These are phyloP conservation scores for Termitomyces sp. DNA, from an alignment of 768 basidiomycete species.

Conservation along the genomic window DNA sequence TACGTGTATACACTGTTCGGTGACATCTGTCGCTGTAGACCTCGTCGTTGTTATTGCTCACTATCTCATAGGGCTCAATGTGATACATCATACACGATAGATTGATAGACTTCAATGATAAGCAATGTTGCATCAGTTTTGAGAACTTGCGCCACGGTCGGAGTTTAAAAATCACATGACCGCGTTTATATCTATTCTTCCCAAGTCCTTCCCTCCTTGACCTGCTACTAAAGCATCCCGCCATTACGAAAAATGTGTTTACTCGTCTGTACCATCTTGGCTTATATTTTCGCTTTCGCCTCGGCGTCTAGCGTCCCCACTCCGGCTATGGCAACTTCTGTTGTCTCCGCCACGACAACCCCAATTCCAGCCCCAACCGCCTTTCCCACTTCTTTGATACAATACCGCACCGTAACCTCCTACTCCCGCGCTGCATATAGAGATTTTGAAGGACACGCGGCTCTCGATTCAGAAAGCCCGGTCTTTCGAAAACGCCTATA, in stretches of 20 bases:
- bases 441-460: background rate
- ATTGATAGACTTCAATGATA: background rate
- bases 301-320: background rate
- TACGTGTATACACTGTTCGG: background rate
- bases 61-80: background rate
- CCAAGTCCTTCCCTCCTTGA: background rate
- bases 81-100: background rate
- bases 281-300: background rate
- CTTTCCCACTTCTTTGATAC: background rate
- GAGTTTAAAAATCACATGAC: slow-evolving; percentile 5
- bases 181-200: background rate
- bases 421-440: background rate
- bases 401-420: background rate
- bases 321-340: background rate
- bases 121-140: background rate
- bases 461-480: background rate
- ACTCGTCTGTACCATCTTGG: background rate
- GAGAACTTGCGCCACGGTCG: background rate
- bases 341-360: background rate
- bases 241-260: background rate
- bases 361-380: background rate
- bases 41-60: background rate
- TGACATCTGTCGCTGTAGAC: background rate
- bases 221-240: background rate
- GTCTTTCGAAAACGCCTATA: slow-evolving; percentile 1